phyloP scores from a whole-genome alignment of 371 early-diverging fungal genomes.

The Capniomyces stellatus region DNA sequence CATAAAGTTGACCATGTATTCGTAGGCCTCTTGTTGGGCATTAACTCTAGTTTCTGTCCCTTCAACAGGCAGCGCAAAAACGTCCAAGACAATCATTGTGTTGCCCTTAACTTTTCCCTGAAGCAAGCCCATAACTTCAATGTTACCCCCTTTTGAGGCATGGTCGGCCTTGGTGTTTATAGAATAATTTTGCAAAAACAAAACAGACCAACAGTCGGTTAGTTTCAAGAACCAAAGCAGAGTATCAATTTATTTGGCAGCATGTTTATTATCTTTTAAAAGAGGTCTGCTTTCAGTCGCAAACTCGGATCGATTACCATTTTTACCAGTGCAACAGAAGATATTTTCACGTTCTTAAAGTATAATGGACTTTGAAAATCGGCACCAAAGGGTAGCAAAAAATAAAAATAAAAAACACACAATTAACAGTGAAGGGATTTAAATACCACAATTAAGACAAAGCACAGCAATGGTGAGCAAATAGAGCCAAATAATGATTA shows the following conservation, averaged over 20 bases:
- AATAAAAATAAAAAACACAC: no score
- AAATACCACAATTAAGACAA: no score
- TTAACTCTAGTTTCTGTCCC: constrained; percentile 98
- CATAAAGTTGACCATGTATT: constrained; percentile 90
- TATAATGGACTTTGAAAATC: constrained; percentile 50
- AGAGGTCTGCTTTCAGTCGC: no score
- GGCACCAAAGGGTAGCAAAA: no score
- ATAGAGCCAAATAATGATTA: no score
- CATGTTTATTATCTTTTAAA: no score
- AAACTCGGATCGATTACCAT: constrained; percentile 48
- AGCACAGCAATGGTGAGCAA: no score
- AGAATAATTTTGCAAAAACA: background rate
- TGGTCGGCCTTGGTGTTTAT: constrained; percentile 59
- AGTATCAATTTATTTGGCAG: no score
- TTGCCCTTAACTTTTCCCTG: constrained; percentile 81
- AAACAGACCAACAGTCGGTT: no score
- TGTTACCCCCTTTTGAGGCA: constrained; percentile 85
- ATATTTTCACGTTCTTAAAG: constrained; percentile 80
- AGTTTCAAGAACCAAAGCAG: no score
- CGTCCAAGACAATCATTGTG: constrained; percentile 87
- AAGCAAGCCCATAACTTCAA: constrained; percentile 97
- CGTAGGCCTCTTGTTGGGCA: constrained; percentile 83
- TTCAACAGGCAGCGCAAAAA: constrained; percentile 93
- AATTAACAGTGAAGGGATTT: no score
- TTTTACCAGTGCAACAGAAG: constrained; percentile 88